A percentile compares a stretch with the other conserved stretches of the same genome.
Evolutionary conservation across 176 grass and related monocot species (phyloP).

Genomic region (Zea luxurians): DNA sequence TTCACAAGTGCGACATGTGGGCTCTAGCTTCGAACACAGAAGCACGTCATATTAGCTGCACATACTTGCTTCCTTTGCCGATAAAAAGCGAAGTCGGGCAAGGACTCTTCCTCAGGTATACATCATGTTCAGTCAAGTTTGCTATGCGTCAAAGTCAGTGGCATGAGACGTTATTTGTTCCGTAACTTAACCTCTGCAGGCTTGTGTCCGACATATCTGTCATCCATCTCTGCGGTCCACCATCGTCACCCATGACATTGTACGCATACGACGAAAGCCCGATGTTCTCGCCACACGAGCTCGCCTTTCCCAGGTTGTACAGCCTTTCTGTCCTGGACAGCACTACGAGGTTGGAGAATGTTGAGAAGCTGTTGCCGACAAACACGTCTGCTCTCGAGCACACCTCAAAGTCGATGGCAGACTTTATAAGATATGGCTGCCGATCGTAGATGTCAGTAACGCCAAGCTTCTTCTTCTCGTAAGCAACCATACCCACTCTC

Average conservation of each 20-base stretch:
- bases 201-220: conserved; percentile 75
- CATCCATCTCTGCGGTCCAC: conserved; percentile 76
- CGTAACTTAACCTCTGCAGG: conserved; percentile 75
- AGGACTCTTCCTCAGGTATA: not conserved
- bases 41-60: conserved; percentile 10
- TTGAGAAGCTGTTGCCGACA: conserved; percentile 95
- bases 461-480: conserved; percentile 87
- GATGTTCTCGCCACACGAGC: conserved; percentile 53
- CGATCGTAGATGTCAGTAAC: conserved; percentile 71
- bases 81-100: conserved; percentile 34
- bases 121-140: conserved; percentile 33
- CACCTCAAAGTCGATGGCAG: conserved; percentile 97
- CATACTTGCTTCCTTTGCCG: conserved; percentile 16
- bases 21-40: conserved; percentile 29
- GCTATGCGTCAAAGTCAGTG: conserved; percentile 43
- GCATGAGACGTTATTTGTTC: conserved; percentile 84
- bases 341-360: conserved; percentile 89
- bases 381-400: conserved; percentile 81
- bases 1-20: not conserved
- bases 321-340: conserved; percentile 77
- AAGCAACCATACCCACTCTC: conserved; percentile 82
- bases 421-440: conserved; percentile 93
- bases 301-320: conserved; percentile 63
- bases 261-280: conserved; percentile 78
- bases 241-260: conserved; percentile 64